These are phyloP conservation scores for Xylariales sp. DNA, from an alignment of 2,329 filamentous ascomycete species.

Conservation along the genomic window DNA sequence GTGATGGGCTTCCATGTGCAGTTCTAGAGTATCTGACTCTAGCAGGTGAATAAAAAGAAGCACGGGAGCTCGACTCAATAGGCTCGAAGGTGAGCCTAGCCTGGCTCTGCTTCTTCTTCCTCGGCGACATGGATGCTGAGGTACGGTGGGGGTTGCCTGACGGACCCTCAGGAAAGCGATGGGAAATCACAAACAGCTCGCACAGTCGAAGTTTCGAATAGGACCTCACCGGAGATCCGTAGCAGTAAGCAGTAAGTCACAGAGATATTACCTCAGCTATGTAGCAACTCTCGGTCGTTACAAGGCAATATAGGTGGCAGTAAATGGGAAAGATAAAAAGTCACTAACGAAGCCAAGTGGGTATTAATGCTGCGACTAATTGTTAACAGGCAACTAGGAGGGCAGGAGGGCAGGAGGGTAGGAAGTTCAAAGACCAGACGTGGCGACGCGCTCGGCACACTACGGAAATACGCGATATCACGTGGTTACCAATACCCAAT, in stretches of 20 bases:
- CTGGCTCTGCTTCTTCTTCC: constrained; percentile 45
- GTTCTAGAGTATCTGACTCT: constrained; percentile 46
- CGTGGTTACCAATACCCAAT: constrained; percentile 31
- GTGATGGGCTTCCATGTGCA: constrained; percentile 36
- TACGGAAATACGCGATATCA: constrained; percentile 42
- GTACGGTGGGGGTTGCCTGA: neutral
- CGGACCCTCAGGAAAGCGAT: neutral
- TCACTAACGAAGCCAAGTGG: neutral
- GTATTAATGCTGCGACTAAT: neutral
- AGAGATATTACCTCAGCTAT: neutral
- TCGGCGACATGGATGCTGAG: constrained; percentile 38
- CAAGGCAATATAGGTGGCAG: neutral
- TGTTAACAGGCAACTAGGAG: constrained; percentile 8
- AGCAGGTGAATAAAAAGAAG: constrained; percentile 43
- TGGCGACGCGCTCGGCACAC: constrained; percentile 37
- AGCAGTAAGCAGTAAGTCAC: neutral
- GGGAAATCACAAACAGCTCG: neutral
- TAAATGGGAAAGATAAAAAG: no score
- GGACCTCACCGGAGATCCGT: neutral
- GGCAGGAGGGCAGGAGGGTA: neutral
- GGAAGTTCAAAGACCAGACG: neutral
- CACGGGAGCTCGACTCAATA: constrained; percentile 40
- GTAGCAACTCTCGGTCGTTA: neutral
- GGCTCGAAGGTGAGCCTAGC: constrained; percentile 51
- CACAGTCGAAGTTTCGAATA: neutral